Evolutionary conservation across 2,329 filamentous ascomycete genomes (phyloP).

Genomic region (Ceratocystis harringtonii): DNA sequence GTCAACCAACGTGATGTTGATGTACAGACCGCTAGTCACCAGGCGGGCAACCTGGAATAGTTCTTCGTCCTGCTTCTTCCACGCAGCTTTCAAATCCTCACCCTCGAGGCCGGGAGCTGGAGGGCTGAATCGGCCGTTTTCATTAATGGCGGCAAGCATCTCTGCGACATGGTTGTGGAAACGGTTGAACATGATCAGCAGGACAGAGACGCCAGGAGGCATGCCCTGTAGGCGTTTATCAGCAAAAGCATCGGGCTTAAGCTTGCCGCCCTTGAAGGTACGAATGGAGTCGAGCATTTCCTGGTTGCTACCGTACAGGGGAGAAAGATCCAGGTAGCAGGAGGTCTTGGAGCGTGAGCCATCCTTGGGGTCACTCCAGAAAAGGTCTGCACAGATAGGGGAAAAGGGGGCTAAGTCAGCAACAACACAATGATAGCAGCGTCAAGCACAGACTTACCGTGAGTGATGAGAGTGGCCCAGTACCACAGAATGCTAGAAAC

Average conservation of each 20-base stretch:
- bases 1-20: conserved; percentile 63
- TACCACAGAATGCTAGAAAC: conserved; percentile 59
- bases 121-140: conserved; percentile 59
- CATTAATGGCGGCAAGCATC: conserved; percentile 73
- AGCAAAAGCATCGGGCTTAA: conserved; percentile 59
- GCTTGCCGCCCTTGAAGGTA: conserved; percentile 53
- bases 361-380: conserved; percentile 51
- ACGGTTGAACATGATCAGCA: conserved; percentile 64
- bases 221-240: conserved; percentile 56
- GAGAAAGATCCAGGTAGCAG: conserved; percentile 56
- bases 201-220: conserved; percentile 54
- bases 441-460: conserved; percentile 33
- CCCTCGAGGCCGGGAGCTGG: conserved; percentile 36
- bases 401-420: background rate
- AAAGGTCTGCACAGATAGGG: conserved; percentile 36
- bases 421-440: background rate
- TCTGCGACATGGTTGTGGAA: conserved; percentile 81
- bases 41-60: conserved; percentile 65
- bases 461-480: conserved; percentile 59
- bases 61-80: conserved; percentile 60
- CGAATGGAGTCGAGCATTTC: conserved; percentile 50
- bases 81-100: conserved; percentile 36
- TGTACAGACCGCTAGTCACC: conserved; percentile 60
- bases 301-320: conserved; percentile 55
- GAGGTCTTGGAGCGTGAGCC: conserved; percentile 50